Base-by-base conservation (phyloP, 2,329 filamentous ascomycete species). In the Canariomyces notabilis region DNA sequence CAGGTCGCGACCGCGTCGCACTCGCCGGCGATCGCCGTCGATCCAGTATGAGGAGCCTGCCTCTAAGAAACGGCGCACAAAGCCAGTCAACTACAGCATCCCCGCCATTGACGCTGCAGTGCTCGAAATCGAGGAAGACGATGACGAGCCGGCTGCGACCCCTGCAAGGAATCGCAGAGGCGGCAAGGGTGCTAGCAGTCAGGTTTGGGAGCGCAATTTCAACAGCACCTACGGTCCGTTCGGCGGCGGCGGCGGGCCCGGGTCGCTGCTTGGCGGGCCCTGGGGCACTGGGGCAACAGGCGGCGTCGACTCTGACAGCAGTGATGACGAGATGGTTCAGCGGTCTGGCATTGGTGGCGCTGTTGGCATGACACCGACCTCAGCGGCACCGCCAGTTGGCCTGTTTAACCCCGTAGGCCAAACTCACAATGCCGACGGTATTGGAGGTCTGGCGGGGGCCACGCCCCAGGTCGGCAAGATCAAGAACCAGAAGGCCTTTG, bases 171-270 rank as follows among this genome's bases (percentile, higher is more conserved):
- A 80, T 50, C 80, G 80, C 54, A 80, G 85, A 37, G 79, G 81
- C 26, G 77, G 80, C 37, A 77, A 47, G 38, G 52, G 72, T 46
- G 79, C 74, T 41, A 81, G 76, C 31, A 76, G 72, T 22, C 70
- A 72, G 9, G 69, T 68, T 35, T 89, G 83, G 82, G 88, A 91
- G 61, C 85, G 89, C 40, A 87, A 78, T 47, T 75, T 97, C 23
- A 91, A 95, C 67, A 89, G 89, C 18, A 95, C 89, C 1, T 88
- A 85, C 61, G 93, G 93, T 7, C 93, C 93, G 2, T 97, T 98
- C 65, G 93, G 89, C 48, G 89, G 93, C 34, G 87, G 86, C 37
- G 82, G 83, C 35, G 87, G 87, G 29, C 77, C 76, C 34, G 77
- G 82, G 23, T 80, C 88, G 14, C 73, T 93, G 11, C 77, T 91